Evolutionary conservation across 139 green algal genomes (phyloP).

Genomic region (Ulvella scutata): DNA sequence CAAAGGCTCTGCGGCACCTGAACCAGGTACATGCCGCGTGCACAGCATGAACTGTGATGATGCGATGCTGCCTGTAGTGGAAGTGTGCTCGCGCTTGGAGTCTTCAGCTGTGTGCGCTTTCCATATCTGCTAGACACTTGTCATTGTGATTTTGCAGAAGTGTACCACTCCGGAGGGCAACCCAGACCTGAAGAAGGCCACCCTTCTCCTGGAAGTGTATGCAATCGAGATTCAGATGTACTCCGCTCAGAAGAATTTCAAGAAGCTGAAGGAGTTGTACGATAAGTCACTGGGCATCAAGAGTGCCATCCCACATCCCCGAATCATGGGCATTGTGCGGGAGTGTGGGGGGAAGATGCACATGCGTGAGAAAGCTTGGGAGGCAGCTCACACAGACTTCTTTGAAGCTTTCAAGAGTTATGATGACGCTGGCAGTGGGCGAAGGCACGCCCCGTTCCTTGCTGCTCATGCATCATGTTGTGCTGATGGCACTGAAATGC

Average conservation of each 20-base stretch:
- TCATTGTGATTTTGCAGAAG: too few species aligned
- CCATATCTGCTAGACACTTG: too few species aligned
- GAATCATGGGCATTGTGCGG: constrained; percentile 93
- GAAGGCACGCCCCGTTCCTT: constrained; percentile 13
- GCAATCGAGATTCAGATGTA: constrained; percentile 95
- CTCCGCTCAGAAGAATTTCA: constrained; percentile 76
- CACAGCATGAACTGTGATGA: not conserved
- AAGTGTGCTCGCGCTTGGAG: too few species aligned
- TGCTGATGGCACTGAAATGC: too few species aligned
- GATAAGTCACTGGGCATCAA: constrained; percentile 66
- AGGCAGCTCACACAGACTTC: constrained; percentile 86
- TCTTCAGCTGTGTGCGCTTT: too few species aligned
- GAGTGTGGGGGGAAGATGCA: constrained; percentile 99
- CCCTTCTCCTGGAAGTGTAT: constrained; percentile 95
- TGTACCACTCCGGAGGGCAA: constrained; percentile 50
- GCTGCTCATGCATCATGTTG: too few species aligned
- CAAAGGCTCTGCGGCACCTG: constrained; percentile 70
- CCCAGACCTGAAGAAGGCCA: constrained; percentile 93
- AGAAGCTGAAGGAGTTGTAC: constrained; percentile 79
- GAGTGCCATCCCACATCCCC: constrained; percentile 89
- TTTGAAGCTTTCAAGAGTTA: constrained; percentile 99
- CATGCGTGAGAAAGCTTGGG: constrained; percentile 81
- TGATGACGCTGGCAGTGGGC: constrained; percentile 72
- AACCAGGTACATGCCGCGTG: constrained; percentile 20
- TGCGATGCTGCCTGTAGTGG: too few species aligned